Conservation (phyloP, 495 filamentous ascomycete species). For the Xeromyces bisporus region DNA sequence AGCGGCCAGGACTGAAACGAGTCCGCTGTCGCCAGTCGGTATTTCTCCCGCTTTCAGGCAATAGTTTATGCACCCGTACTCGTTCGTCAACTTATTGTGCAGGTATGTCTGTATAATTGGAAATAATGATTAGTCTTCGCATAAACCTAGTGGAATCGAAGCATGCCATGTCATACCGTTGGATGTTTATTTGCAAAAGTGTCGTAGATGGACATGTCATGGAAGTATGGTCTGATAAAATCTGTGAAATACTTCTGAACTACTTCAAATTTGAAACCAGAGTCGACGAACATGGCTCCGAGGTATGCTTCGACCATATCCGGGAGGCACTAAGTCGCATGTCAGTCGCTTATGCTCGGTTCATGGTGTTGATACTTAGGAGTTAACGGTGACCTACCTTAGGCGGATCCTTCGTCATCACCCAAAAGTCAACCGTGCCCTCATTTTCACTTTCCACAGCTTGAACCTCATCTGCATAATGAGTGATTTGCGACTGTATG, state of each 20-base stretch:
- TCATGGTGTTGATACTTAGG: background rate
- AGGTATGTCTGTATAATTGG: constrained; percentile 44
- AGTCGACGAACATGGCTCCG: constrained; percentile 85
- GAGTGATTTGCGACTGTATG: constrained; percentile 44
- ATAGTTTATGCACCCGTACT: constrained; percentile 38
- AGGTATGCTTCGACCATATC: constrained; percentile 85
- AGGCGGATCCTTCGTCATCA: constrained; percentile 48
- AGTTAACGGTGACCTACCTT: constrained; percentile 28
- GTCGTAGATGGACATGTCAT: constrained; percentile 80
- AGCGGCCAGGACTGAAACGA: constrained; percentile 43
- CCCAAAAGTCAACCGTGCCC: constrained; percentile 67
- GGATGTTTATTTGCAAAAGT: constrained; percentile 81
- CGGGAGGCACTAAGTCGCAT: constrained; percentile 44
- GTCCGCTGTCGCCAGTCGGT: constrained; percentile 24
- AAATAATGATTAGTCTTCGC: background rate
- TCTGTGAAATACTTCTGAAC: constrained; percentile 62
- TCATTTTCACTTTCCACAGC: constrained; percentile 33
- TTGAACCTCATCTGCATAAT: constrained; percentile 53
- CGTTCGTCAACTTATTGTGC: constrained; percentile 28
- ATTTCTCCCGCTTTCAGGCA: constrained; percentile 36
- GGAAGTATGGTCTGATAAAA: constrained; percentile 61
- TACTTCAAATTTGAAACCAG: constrained; percentile 54
- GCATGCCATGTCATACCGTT: constrained; percentile 25
- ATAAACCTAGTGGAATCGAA: background rate
- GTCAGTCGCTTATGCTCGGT: background rate